Evolutionary conservation across 495 filamentous ascomycete species (phyloP).

Genomic region (Filosporella fistucella): DNA sequence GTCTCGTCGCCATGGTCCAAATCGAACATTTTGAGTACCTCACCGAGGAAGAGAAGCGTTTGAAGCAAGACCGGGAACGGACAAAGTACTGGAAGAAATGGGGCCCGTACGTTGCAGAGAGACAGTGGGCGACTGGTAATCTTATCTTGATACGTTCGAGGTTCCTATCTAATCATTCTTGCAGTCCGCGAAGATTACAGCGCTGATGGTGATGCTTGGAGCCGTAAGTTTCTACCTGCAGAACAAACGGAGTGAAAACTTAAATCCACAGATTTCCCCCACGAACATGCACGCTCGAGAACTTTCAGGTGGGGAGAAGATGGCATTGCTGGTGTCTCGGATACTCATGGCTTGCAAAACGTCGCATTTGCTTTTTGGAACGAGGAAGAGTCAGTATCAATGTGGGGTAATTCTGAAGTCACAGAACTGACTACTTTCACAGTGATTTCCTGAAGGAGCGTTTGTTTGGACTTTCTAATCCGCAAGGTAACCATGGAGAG

Average conservation of each 20-base stretch:
- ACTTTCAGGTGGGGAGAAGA: slow-evolving; percentile 95
- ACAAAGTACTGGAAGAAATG: slow-evolving; percentile 93
- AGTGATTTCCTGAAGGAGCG: slow-evolving; percentile 92
- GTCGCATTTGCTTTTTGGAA: slow-evolving; percentile 98
- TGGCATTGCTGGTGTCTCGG: slow-evolving; percentile 92
- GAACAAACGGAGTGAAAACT: background rate
- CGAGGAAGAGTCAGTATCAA: slow-evolving; percentile 72
- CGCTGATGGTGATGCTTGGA: slow-evolving; percentile 89
- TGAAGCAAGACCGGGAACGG: slow-evolving; percentile 78
- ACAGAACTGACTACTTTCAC: background rate
- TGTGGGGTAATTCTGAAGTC: slow-evolving; percentile 1
- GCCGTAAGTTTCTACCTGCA: slow-evolving; percentile 55
- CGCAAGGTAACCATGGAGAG: slow-evolving; percentile 94
- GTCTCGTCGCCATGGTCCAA: slow-evolving; percentile 78
- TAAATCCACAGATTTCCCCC: slow-evolving; percentile 68
- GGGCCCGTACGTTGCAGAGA: slow-evolving; percentile 72
- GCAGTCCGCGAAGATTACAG: slow-evolving; percentile 91
- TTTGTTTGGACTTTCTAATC: slow-evolving; percentile 90
- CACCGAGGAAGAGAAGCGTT: slow-evolving; percentile 80
- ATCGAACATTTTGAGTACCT: slow-evolving; percentile 80
- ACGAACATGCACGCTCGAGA: slow-evolving; percentile 84
- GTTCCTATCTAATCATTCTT: slow-evolving; percentile 14
- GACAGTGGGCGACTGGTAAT: slow-evolving; percentile 86
- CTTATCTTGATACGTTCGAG: background rate
- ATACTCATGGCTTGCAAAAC: slow-evolving; percentile 85